These are phyloP conservation scores for Tylopilus plumbeoviolaceoides DNA, from an alignment of 768 basidiomycete genomes.

Conservation along the genomic window DNA sequence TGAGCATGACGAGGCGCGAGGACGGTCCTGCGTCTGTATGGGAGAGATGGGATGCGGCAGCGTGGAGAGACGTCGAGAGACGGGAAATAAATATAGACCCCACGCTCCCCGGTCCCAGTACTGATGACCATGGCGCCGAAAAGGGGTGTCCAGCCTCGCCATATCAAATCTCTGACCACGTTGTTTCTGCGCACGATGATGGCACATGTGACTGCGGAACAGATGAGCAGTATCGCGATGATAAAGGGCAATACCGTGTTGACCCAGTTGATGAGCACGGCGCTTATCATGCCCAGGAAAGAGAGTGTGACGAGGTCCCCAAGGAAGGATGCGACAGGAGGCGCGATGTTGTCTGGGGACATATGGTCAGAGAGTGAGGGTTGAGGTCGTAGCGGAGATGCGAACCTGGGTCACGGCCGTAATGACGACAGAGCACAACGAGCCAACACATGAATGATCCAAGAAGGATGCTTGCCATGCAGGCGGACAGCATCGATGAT, in stretches of 20 bases:
- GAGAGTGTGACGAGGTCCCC: slow-evolving; percentile 90
- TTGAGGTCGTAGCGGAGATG: neutral
- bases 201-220: slow-evolving; percentile 48
- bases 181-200: slow-evolving; percentile 61
- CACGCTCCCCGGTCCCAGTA: slow-evolving; percentile 83
- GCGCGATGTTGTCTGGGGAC: slow-evolving; percentile 84
- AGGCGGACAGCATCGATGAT: slow-evolving; percentile 77
- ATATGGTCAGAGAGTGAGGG: neutral
- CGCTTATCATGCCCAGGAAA: slow-evolving; percentile 73
- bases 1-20: slow-evolving; percentile 54
- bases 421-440: slow-evolving; percentile 71
- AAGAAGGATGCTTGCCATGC: slow-evolving; percentile 69
- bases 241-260: slow-evolving; percentile 61
- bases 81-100: slow-evolving; percentile 91
- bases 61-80: slow-evolving; percentile 83
- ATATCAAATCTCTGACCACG: slow-evolving; percentile 66
- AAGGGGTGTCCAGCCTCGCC: slow-evolving; percentile 86
- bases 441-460: slow-evolving; percentile 92
- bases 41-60: slow-evolving; percentile 19
- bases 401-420: slow-evolving; percentile 80
- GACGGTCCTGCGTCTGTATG: slow-evolving; percentile 29
- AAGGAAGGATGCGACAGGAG: slow-evolving; percentile 87
- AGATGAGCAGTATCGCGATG: slow-evolving; percentile 46
- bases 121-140: slow-evolving; percentile 89
- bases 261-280: slow-evolving; percentile 62